Percentiles rank a stretch among this genome's conserved stretches.
phyloP scores from a whole-genome alignment of 2,329 filamentous ascomycete species.

The Ophiostoma sp. region DNA sequence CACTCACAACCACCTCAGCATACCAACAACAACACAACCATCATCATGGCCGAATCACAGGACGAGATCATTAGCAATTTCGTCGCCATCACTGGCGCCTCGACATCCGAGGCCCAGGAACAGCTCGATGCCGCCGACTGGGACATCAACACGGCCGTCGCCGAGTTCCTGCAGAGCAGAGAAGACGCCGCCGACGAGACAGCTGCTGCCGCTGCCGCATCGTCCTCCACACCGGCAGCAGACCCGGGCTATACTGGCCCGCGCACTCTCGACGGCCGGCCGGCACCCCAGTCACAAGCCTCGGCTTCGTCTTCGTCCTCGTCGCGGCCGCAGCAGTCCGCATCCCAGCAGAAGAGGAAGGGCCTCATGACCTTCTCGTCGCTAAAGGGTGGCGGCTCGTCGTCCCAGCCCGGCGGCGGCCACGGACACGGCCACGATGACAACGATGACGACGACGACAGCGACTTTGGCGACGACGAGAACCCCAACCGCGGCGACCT shows the following conservation, averaged over 20 bases:
- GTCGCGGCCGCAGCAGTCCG: conserved; percentile 30
- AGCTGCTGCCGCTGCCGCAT: conserved; percentile 38
- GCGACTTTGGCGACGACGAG: conserved; percentile 55
- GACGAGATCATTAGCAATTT: conserved; percentile 26
- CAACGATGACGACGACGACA: conserved; percentile 46
- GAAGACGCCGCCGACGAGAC: conserved; percentile 43
- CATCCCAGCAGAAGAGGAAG: conserved; percentile 47
- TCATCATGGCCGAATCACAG: conserved; percentile 23
- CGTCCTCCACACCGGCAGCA: conserved; percentile 34
- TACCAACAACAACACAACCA: neutral
- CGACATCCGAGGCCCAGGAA: conserved; percentile 44
- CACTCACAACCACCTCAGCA: neutral
- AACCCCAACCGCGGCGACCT: conserved; percentile 57
- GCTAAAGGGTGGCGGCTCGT: conserved; percentile 39
- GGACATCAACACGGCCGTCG: conserved; percentile 59
- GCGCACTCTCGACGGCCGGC: conserved; percentile 57
- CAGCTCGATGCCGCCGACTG: conserved; percentile 62
- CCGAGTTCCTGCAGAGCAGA: conserved; percentile 55
- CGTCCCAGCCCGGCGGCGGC: conserved; percentile 53
- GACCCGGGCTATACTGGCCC: conserved; percentile 52
- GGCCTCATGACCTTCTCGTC: conserved; percentile 59
- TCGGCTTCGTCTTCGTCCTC: conserved; percentile 32
- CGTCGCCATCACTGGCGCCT: conserved; percentile 24
- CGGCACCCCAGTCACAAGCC: conserved; percentile 43
- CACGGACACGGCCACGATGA: conserved; percentile 52